Evolutionary conservation across 2,329 filamentous ascomycete genomes (phyloP), one percentile per base, ranked within the genome.

Genomic region (Alternaria tenuissima): DNA sequence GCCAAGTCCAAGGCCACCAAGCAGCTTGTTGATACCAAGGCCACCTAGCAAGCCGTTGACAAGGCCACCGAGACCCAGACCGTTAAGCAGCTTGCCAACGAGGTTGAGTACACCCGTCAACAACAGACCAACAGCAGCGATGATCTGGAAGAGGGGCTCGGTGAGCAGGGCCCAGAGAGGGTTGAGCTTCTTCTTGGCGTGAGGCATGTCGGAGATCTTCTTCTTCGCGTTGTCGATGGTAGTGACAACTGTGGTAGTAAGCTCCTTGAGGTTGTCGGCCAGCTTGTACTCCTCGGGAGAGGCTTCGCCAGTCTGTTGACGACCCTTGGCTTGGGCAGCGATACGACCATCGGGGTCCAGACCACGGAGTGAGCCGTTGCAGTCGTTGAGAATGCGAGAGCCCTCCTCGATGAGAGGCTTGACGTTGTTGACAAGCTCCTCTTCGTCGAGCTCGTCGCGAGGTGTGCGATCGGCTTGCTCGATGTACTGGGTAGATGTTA

Each of bases 141-240:
- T 86, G 76, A 97, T 97, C 85, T 97, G 94, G 86, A 93, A 92
- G 22, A 97, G 83, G 11, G 94, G 94, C 84, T 97, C 92, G 36
- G 88, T 88, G 67, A 95, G 83, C 49, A 97, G 83, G 30, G 84
- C 88, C 93, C 93, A 96, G 30, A 97, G 87, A 11, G 94, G 93
- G 82, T 94, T 97, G 62, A 97, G 86, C 83, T 94, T 89, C 85
- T 96, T 94, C 89, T 97, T 96, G 43, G 93, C 94, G 68, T 96
- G 91, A 6, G 94, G 93, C 91, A 97, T 95, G 74, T 92, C 91
- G 73, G 91, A 88, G 62, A 97, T 91, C 83, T 92, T 91, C 82
- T 90, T 91, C 87, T 94, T 95, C 26, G 91, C 91, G 65, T 90
- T 89, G 74, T 97, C 93, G 69, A 97, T 94, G 24, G 90, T 92